Conservation (phyloP, 306 rosid species). For the Cicer bijugum region DNA sequence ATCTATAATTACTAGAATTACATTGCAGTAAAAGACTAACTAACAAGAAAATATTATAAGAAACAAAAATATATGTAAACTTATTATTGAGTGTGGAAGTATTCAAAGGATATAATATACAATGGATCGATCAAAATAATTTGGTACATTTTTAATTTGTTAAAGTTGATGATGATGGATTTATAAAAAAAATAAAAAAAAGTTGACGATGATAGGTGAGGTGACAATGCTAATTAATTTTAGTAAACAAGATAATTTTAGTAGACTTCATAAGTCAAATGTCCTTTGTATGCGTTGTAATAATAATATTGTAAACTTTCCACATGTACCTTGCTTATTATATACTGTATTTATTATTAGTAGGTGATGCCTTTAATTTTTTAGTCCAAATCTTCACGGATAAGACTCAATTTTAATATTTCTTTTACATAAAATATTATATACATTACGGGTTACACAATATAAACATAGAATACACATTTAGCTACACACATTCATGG, state of each 20-base stretch:
- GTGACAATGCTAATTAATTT: too few relatives aligned
- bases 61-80: too few relatives aligned
- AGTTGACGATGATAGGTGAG: too few relatives aligned
- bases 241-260: not conserved
- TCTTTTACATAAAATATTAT: not conserved
- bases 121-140: too few relatives aligned
- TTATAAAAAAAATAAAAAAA: too few relatives aligned
- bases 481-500: not conserved
- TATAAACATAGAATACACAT: constrained; percentile 13
- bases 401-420: not conserved
- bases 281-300: not conserved
- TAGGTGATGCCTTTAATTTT: constrained; percentile 28
- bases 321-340: not conserved
- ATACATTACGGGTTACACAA: not conserved
- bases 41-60: too few relatives aligned
- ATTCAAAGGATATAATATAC: too few relatives aligned
- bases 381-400: not conserved
- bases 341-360: constrained; percentile 6
- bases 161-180: too few relatives aligned
- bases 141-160: too few relatives aligned
- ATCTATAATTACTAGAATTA: too few relatives aligned
- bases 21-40: too few relatives aligned
- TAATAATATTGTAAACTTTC: not conserved
- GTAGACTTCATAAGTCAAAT: constrained; percentile 33
- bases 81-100: too few relatives aligned